These are phyloP conservation scores for Sugiyamaella pinicola DNA, from an alignment of 1,139 yeast genomes.

Conservation along the genomic window DNA sequence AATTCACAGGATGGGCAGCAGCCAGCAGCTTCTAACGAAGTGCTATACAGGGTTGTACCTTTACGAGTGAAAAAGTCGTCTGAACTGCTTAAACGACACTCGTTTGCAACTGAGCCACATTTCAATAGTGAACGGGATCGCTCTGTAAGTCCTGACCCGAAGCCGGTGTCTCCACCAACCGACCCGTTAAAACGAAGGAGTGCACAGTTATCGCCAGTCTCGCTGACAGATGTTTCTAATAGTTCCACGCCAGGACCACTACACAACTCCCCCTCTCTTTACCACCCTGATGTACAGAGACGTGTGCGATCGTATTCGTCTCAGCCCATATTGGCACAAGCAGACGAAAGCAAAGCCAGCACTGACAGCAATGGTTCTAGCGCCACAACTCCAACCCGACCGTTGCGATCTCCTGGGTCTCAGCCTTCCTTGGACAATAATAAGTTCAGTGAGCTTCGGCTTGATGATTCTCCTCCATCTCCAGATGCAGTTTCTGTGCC, in stretches of 20 bases:
- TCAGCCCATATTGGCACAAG: slow-evolving; percentile 3
- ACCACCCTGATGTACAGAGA: slow-evolving; percentile 1
- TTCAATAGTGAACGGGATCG: not conserved
- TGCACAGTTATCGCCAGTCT: slow-evolving; percentile 4
- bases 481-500: not conserved
- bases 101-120: slow-evolving; percentile 10
- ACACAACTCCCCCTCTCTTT: slow-evolving; percentile 5
- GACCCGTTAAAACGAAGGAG: slow-evolving; percentile 6
- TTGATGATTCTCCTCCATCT: slow-evolving; percentile 1
- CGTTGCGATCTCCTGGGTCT: slow-evolving; percentile 11
- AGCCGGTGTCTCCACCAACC: not conserved
- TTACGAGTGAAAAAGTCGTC: slow-evolving; percentile 18
- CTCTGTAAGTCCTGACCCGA: slow-evolving; percentile 9
- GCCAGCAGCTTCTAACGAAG: slow-evolving; percentile 1
- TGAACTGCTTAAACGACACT: slow-evolving; percentile 16
- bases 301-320: slow-evolving; percentile 4
- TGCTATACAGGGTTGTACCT: slow-evolving; percentile 16
- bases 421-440: slow-evolving; percentile 9
- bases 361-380: not conserved
- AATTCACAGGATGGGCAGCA: too few relatives aligned
- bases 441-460: not conserved
- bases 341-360: not conserved
- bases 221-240: slow-evolving; percentile 5
- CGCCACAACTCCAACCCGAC: slow-evolving; percentile 3
- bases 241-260: slow-evolving; percentile 2